phyloP scores from a whole-genome alignment of 2,329 filamentous ascomycete species.

The Cordyceps cateniannulata region DNA sequence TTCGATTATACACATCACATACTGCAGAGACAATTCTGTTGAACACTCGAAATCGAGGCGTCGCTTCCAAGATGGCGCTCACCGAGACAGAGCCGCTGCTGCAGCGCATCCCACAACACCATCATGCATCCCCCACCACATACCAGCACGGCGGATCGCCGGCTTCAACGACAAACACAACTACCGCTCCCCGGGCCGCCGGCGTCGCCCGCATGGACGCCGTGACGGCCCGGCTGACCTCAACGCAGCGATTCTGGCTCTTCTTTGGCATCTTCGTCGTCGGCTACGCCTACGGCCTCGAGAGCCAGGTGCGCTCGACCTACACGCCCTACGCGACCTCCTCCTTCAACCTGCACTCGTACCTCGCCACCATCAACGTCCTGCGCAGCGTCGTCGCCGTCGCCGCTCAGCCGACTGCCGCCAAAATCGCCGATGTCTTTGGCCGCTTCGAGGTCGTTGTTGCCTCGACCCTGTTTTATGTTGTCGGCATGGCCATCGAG shows the following conservation, averaged over 20 bases:
- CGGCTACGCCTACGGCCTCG: slow-evolving; percentile 54
- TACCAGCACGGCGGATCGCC: not conserved
- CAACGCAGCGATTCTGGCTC: slow-evolving; percentile 41
- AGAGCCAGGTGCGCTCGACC: slow-evolving; percentile 43
- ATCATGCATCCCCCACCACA: not conserved
- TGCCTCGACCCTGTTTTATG: slow-evolving; percentile 50
- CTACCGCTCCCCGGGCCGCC: slow-evolving; percentile 15
- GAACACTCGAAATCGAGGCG: not conserved
- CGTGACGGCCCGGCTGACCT: slow-evolving; percentile 39
- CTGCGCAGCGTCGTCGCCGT: slow-evolving; percentile 53
- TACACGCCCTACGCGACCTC: slow-evolving; percentile 52
- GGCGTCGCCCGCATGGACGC: slow-evolving; percentile 49
- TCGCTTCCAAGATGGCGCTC: not conserved
- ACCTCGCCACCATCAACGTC: slow-evolving; percentile 52
- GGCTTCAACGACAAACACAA: not conserved
- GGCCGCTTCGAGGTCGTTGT: slow-evolving; percentile 53
- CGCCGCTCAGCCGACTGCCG: slow-evolving; percentile 50
- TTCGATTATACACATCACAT: not conserved
- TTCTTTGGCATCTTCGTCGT: slow-evolving; percentile 53
- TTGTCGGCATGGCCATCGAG: slow-evolving; percentile 47
- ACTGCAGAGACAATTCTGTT: not conserved
- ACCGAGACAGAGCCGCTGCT: slow-evolving; percentile 4
- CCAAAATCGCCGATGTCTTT: slow-evolving; percentile 58
- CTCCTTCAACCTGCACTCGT: slow-evolving; percentile 44
- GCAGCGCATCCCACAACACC: slow-evolving; percentile 2